Percentiles rank a stretch among this genome's conserved stretches.
Conservation (phyloP, 208 protist genomes). For the Leishmania martiniquensis region DNA sequence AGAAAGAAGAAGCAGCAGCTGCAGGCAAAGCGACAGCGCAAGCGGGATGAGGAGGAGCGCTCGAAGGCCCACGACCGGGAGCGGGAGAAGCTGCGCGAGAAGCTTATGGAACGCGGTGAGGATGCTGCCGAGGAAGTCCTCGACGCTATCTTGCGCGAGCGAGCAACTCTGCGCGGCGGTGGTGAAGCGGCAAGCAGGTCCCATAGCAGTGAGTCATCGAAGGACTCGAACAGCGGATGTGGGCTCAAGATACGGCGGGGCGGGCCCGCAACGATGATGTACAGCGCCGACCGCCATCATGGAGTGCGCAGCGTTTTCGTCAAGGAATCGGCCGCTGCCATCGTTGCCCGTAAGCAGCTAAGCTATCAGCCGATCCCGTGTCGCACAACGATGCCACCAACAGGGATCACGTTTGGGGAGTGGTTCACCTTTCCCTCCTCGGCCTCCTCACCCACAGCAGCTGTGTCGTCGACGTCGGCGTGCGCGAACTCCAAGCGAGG, state of each 20-base stretch:
- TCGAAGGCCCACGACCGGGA: conserved; percentile 20
- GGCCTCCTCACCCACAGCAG: not conserved
- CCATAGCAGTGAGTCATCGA: not conserved
- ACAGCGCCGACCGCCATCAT: conserved; percentile 58
- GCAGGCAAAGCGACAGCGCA: conserved; percentile 80
- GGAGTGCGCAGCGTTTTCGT: conserved; percentile 82
- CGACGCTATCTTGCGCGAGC: conserved; percentile 22
- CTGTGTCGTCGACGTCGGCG: not conserved
- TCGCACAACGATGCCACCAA: conserved; percentile 55
- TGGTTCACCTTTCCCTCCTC: conserved; percentile 53
- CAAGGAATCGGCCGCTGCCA: conserved; percentile 62
- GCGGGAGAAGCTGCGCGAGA: conserved; percentile 33
- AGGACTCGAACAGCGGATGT: not conserved
- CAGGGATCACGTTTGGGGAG: conserved; percentile 62
- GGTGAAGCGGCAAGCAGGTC: not conserved
- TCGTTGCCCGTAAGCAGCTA: conserved; percentile 58
- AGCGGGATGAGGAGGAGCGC: conserved; percentile 55
- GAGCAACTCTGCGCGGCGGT: conserved; percentile 5
- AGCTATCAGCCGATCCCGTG: conserved; percentile 55
- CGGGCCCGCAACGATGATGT: conserved; percentile 33
- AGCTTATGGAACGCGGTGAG: conserved; percentile 22
- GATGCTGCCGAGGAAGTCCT: conserved; percentile 24
- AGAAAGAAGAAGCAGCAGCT: conserved; percentile 94
- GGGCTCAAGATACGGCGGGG: not conserved
- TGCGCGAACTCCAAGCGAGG: not conserved